Evolutionary conservation across 768 basidiomycete species (phyloP).

Genomic region (Leccinum disarticulatum): DNA sequence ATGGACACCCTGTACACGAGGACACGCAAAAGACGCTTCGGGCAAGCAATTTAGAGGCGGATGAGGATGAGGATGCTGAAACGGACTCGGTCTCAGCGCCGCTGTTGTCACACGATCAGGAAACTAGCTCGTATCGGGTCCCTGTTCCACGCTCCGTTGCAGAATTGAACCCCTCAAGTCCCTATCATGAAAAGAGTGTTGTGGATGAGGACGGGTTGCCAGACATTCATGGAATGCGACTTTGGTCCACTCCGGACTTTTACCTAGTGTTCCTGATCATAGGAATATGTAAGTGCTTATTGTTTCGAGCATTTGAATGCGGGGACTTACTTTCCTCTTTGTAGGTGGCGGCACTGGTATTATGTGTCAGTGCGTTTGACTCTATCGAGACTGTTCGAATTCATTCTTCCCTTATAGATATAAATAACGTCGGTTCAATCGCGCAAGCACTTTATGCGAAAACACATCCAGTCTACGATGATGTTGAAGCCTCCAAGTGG

Average conservation of each 20-base stretch:
- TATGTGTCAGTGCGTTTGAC: conserved; percentile 54
- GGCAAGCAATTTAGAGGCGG: conserved; percentile 24
- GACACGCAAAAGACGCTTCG: conserved; percentile 35
- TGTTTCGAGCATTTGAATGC: neutral
- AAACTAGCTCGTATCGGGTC: conserved; percentile 22
- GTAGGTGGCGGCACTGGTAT: conserved; percentile 71
- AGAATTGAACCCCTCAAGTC: conserved; percentile 25
- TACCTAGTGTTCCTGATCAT: conserved; percentile 62
- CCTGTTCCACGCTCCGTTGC: conserved; percentile 16
- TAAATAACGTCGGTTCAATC: conserved; percentile 86
- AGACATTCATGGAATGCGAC: conserved; percentile 54
- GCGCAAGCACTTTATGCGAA: conserved; percentile 67
- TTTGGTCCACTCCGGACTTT: conserved; percentile 58
- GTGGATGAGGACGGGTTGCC: conserved; percentile 34
- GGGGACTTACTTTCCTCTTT: conserved; percentile 1
- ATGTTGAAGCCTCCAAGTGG: conserved; percentile 62
- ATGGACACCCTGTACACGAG: conserved; percentile 28
- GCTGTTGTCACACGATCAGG: conserved; percentile 21
- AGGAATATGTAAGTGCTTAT: conserved; percentile 49
- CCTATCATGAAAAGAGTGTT: neutral
- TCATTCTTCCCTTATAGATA: conserved; percentile 44
- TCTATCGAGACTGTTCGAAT: neutral
- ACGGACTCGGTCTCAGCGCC: conserved; percentile 22
- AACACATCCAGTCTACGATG: conserved; percentile 61
- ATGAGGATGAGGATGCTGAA: conserved; percentile 7